Evolutionary conservation across 2,329 filamentous ascomycete species (phyloP).

Genomic region (Fusarium haematococcum): DNA sequence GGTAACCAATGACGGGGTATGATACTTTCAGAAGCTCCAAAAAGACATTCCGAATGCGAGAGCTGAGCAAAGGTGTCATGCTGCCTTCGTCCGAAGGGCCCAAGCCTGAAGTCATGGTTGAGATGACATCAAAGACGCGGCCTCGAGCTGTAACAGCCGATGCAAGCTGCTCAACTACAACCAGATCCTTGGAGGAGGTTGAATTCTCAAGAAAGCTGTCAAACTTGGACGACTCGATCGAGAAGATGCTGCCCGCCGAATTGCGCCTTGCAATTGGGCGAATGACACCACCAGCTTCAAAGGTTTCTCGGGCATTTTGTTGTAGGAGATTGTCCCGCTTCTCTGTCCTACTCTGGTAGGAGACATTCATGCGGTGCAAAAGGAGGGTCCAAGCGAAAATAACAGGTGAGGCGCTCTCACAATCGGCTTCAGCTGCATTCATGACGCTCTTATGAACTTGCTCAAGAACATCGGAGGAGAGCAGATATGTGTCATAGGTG

Average conservation of each 20-base stretch:
- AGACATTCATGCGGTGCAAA: slow-evolving; percentile 74
- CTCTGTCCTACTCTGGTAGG: slow-evolving; percentile 72
- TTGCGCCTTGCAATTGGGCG: slow-evolving; percentile 62
- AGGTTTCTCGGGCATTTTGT: slow-evolving; percentile 68
- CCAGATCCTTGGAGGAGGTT: slow-evolving; percentile 63
- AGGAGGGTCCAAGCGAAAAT: slow-evolving; percentile 87
- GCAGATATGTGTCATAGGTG: slow-evolving; percentile 70
- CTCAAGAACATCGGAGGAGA: slow-evolving; percentile 76
- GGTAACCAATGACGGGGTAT: slow-evolving; percentile 76
- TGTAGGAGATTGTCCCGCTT: slow-evolving; percentile 68
- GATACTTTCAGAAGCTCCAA: slow-evolving; percentile 78
- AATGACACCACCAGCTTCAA: slow-evolving; percentile 60
- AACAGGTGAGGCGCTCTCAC: slow-evolving; percentile 76
- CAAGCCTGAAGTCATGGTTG: slow-evolving; percentile 61
- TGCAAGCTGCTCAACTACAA: slow-evolving; percentile 64
- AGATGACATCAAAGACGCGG: slow-evolving; percentile 65
- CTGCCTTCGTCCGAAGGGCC: slow-evolving; percentile 60
- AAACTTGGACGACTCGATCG: slow-evolving; percentile 70
- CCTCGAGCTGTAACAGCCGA: slow-evolving; percentile 61
- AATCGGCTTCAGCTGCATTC: slow-evolving; percentile 65
- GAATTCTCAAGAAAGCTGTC: slow-evolving; percentile 67
- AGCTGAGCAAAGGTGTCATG: slow-evolving; percentile 67
- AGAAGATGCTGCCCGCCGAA: slow-evolving; percentile 71
- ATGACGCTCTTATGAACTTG: slow-evolving; percentile 80
- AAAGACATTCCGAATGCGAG: slow-evolving; percentile 72